phyloP scores from a whole-genome alignment of 306 rosid species.

The Cicer arietinum region DNA sequence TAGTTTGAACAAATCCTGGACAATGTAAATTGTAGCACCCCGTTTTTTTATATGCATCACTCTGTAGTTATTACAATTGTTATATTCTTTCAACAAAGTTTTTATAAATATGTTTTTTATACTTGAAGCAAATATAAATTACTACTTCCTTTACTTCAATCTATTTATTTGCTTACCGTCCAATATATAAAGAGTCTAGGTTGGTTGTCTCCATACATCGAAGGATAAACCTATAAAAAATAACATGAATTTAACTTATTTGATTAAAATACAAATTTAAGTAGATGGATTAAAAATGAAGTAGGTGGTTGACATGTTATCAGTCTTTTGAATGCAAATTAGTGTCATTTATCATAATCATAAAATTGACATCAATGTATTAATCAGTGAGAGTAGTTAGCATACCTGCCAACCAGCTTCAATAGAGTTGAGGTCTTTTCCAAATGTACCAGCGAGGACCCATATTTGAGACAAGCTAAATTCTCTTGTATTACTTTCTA shows the following conservation, averaged over 20 bases:
- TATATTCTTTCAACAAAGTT: not conserved
- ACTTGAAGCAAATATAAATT: constrained; percentile 34
- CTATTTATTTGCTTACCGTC: constrained; percentile 68
- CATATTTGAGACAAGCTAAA: constrained; percentile 93
- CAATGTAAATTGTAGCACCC: constrained; percentile 90
- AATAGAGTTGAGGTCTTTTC: no score
- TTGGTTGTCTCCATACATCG: not conserved
- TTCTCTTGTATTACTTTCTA: constrained; percentile 65
- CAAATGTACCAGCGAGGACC: constrained; percentile 52
- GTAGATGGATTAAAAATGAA: no score
- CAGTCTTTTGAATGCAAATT: no score
- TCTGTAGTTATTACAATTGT: constrained; percentile 49
- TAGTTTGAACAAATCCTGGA: constrained; percentile 90
- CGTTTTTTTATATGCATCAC: constrained; percentile 84
- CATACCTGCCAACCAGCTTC: no score
- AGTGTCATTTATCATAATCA: no score
- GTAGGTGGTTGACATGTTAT: no score
- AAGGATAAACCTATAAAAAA: no score
- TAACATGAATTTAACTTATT: no score
- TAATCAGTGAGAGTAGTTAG: no score
- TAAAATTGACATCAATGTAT: no score
- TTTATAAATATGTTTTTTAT: not conserved
- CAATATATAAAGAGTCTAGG: constrained; percentile 68
- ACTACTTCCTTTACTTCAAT: not conserved
- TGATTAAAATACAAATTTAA: no score